Conservation (phyloP, 805 yeast species). For the Starmerella davenportii region DNA sequence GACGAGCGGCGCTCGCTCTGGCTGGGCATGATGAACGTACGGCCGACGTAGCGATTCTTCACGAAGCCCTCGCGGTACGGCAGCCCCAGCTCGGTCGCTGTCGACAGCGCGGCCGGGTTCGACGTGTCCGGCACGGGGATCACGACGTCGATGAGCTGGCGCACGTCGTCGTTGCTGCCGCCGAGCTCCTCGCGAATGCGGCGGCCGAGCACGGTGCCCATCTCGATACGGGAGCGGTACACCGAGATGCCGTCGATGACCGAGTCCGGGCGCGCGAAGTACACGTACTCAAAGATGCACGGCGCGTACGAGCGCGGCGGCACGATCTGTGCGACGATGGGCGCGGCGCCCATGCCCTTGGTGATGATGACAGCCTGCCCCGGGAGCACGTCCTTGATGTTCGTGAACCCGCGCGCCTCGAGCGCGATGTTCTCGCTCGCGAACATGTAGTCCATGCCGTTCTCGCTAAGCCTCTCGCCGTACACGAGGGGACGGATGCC, state of each 20-base stretch:
- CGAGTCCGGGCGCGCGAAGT: conserved; percentile 94
- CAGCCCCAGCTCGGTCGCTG: conserved; percentile 60
- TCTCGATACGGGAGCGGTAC: conserved; percentile 74
- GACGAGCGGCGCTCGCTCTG: conserved; percentile 86
- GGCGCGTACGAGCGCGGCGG: conserved; percentile 69
- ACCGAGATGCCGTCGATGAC: conserved; percentile 94
- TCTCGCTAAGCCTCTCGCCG: conserved; percentile 58
- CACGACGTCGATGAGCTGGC: conserved; percentile 67
- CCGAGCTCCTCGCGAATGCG: conserved; percentile 35
- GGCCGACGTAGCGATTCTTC: conserved; percentile 89
- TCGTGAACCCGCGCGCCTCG: conserved; percentile 73
- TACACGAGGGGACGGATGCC: conserved; percentile 83
- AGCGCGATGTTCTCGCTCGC: conserved; percentile 91
- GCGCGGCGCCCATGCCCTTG: conserved; percentile 42
- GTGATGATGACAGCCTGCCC: conserved; percentile 95
- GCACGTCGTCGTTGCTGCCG: conserved; percentile 27
- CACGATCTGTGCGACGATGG: conserved; percentile 75
- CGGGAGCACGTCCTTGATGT: conserved; percentile 67
- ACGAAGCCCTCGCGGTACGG: conserved; percentile 96
- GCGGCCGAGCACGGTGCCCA: conserved; percentile 81
- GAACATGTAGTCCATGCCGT: conserved; percentile 78
- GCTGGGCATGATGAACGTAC: conserved; percentile 97
- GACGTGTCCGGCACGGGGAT: conserved; percentile 98
- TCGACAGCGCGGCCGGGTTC: conserved; percentile 84
- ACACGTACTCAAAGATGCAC: conserved; percentile 91